phyloP scores from a whole-genome alignment of 768 basidiomycete species.

The Mycena epipterygia region DNA sequence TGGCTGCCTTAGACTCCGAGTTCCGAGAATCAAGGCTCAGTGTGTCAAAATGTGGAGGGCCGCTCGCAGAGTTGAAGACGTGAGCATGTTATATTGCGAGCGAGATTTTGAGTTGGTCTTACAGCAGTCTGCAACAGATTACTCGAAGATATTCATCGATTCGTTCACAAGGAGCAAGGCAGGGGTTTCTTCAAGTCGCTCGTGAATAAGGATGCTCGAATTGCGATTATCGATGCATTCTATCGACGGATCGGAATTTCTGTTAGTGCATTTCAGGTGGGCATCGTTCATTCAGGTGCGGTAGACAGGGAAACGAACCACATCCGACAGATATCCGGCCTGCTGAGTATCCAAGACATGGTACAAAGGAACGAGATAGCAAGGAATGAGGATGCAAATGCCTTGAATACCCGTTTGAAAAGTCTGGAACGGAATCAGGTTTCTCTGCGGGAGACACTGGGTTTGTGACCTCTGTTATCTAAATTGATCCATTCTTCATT shows the following conservation, averaged over 20 bases:
- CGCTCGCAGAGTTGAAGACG: background rate
- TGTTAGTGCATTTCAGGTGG: background rate
- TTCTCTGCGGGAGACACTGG: background rate
- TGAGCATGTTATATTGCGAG: background rate
- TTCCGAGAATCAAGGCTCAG: background rate
- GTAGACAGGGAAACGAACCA: too few relatives aligned
- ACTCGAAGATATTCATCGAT: background rate
- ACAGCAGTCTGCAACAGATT: background rate
- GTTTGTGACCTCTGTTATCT: background rate
- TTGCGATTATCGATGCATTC: background rate
- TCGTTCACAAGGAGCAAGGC: background rate
- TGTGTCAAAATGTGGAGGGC: background rate
- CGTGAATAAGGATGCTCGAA: background rate
- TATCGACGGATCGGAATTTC: background rate
- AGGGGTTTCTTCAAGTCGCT: background rate
- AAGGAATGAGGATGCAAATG: background rate
- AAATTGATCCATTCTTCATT: background rate
- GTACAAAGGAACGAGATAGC: background rate
- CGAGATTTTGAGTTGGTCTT: background rate
- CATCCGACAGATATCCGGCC: background rate
- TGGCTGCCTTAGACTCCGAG: background rate
- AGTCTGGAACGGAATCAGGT: background rate
- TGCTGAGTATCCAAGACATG: conserved; percentile 5
- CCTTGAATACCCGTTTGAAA: background rate
- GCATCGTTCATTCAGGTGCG: background rate